Evolutionary conservation across 495 filamentous ascomycete species (phyloP).

Genomic region (Penicillium roqueforti): DNA sequence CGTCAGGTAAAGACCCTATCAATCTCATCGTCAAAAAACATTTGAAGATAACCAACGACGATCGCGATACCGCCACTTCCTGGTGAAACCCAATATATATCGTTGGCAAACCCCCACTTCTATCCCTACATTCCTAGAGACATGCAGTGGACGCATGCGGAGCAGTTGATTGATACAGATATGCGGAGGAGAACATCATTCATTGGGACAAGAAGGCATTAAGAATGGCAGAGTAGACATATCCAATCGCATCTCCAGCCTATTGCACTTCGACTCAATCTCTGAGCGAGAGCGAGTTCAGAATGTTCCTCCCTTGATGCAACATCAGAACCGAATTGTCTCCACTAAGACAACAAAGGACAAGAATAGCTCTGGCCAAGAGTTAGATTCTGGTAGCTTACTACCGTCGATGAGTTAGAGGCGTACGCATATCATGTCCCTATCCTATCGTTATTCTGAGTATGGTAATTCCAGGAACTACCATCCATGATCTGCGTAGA

Average conservation of each 20-base stretch:
- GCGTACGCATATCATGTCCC: neutral
- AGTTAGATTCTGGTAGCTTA: neutral
- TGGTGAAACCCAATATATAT: neutral
- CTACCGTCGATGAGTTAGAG: neutral
- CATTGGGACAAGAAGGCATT: neutral
- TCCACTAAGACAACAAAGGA: neutral
- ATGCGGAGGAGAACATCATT: neutral
- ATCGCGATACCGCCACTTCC: neutral
- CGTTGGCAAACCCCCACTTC: neutral
- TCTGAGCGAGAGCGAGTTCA: constrained; percentile 1
- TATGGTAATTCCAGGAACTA: neutral
- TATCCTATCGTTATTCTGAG: neutral
- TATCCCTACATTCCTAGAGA: constrained; percentile 7
- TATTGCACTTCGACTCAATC: neutral
- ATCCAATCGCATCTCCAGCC: neutral
- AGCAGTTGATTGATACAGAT: neutral
- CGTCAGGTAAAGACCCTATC: neutral
- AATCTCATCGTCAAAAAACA: neutral
- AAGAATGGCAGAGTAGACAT: neutral
- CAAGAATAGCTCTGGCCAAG: neutral
- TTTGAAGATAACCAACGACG: neutral
- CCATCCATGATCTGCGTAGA: neutral
- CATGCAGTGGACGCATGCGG: neutral
- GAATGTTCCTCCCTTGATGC: constrained; percentile 5
- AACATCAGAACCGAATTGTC: neutral